Percentiles rank a stretch among this genome's conserved stretches.
Evolutionary conservation across 2,329 filamentous ascomycete genomes (phyloP).

Genomic region (Fusarium lateritium): DNA sequence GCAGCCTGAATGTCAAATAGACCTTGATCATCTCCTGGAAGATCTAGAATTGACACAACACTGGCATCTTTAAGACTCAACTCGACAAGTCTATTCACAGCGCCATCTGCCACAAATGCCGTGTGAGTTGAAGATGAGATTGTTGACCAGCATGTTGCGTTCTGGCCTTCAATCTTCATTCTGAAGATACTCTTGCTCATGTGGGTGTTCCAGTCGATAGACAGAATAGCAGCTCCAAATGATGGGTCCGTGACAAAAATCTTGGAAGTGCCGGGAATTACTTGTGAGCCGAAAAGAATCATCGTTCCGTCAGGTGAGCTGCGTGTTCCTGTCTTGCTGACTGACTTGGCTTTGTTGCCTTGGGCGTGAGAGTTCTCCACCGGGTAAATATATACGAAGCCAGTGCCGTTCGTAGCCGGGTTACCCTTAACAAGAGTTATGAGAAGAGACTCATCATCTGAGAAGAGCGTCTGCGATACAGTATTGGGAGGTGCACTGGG

Average conservation of each 20-base stretch:
- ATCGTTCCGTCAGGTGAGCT: slow-evolving; percentile 68
- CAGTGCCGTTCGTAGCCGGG: slow-evolving; percentile 66
- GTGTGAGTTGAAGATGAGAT: slow-evolving; percentile 63
- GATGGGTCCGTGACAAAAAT: slow-evolving; percentile 72
- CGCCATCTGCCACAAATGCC: slow-evolving; percentile 72
- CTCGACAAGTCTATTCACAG: slow-evolving; percentile 67
- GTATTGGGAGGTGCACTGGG: slow-evolving; percentile 71
- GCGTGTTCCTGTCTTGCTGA: slow-evolving; percentile 50
- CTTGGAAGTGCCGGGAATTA: slow-evolving; percentile 60
- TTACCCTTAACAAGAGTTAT: slow-evolving; percentile 74
- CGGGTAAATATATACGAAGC: slow-evolving; percentile 68
- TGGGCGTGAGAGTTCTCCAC: slow-evolving; percentile 50
- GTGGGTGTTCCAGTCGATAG: slow-evolving; percentile 54
- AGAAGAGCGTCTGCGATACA: slow-evolving; percentile 73
- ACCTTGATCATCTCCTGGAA: slow-evolving; percentile 65
- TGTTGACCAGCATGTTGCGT: slow-evolving; percentile 71
- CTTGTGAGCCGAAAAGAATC: slow-evolving; percentile 68
- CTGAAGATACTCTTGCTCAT: slow-evolving; percentile 55
- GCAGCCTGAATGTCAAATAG: slow-evolving; percentile 68
- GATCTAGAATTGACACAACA: slow-evolving; percentile 60
- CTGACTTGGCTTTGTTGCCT: not conserved
- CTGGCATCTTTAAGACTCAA: slow-evolving; percentile 66
- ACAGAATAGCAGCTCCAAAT: slow-evolving; percentile 68
- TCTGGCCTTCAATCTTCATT: slow-evolving; percentile 64
- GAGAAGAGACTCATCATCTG: slow-evolving; percentile 65